Base-by-base conservation (phyloP, 257 asterid genomes). In the Phtheirospermum japonicum region DNA sequence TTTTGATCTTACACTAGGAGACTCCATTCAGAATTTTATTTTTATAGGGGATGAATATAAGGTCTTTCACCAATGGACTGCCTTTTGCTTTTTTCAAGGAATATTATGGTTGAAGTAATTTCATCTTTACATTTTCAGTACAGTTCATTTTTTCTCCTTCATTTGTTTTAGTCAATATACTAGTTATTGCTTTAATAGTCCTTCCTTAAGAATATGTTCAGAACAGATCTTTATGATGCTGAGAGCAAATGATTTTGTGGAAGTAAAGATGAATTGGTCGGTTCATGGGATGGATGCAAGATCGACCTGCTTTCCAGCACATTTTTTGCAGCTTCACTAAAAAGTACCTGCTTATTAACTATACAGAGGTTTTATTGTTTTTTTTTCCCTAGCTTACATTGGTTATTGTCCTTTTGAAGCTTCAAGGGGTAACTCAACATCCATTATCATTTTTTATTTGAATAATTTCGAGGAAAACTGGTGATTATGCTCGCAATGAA, bases 201-300 rank as follows among this genome's bases (percentile, higher is more conserved):
- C 36, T 33, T 73, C 78, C 78, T 73, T 73, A 63, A 48, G 28
- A 40, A 57, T 11, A 26, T 73, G 71, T 17, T 64, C 17, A 73
- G 75, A 68, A 57, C 78, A 9, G 75, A 73, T 64, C 30, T 74
- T 9, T 74, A 74, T 34, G 79, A 74, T 53, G 31, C 65, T 7
- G 72, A 69, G 72, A 74, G 75, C 71, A 73, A 73, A 61, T 73
- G 71, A 73, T 53, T 16, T 11, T 59, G 55, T 23, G 67, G 67
- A 64, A 56, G 45, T 54, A 32, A 66, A 49, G 68, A 57, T n/a
- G 58, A 39, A 23, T 28, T 36, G 5, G 9, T 56, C 59, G 51
- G 20, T 66, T 39, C 53, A 18, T 33, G n/a, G 69, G 66, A 62
- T 12, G 51, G 67, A 34, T 61, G 34, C 63, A 59, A 46, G 63